Percentiles rank a stretch among this genome's conserved stretches.
These are phyloP conservation scores for Chaetothyriales sp. DNA, from an alignment of 2,329 filamentous ascomycete species.

Conservation along the genomic window DNA sequence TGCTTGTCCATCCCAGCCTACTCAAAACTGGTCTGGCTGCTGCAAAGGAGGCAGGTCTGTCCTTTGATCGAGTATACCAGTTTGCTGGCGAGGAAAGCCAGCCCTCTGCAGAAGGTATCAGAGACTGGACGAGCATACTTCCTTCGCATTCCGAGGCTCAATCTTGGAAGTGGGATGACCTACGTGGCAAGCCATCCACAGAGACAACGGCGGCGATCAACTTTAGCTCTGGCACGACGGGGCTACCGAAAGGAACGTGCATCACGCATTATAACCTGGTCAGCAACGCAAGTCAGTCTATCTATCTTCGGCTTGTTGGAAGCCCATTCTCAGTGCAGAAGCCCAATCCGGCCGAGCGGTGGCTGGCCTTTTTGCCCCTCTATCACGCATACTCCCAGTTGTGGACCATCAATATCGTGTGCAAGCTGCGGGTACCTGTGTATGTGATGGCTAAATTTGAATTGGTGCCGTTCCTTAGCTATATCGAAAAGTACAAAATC, in stretches of 20 bases:
- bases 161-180: slow-evolving; percentile 23
- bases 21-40: slow-evolving; percentile 29
- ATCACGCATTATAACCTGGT: slow-evolving; percentile 37
- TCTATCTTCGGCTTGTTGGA: slow-evolving; percentile 43
- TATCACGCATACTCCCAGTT: slow-evolving; percentile 35
- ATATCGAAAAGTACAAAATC: slow-evolving; percentile 36
- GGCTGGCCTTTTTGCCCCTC: slow-evolving; percentile 32
- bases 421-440: slow-evolving; percentile 42
- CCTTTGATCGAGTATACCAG: slow-evolving; percentile 13
- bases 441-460: slow-evolving; percentile 52
- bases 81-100: slow-evolving; percentile 13
- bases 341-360: slow-evolving; percentile 24
- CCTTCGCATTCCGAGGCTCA: slow-evolving; percentile 19
- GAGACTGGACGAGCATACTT: slow-evolving; percentile 15
- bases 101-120: slow-evolving; percentile 36
- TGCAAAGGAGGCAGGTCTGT: slow-evolving; percentile 14
- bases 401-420: slow-evolving; percentile 41
- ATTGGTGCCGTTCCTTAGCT: slow-evolving; percentile 39
- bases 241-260: slow-evolving; percentile 37
- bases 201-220: slow-evolving; percentile 33
- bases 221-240: slow-evolving; percentile 38
- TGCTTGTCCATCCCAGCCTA: slow-evolving; percentile 36
- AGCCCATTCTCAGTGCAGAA: slow-evolving; percentile 39
- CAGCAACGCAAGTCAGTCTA: slow-evolving; percentile 44
- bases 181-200: slow-evolving; percentile 23